Base-by-base conservation (phyloP, 345 rosid genomes). In the Gynandropsis gynandra region DNA sequence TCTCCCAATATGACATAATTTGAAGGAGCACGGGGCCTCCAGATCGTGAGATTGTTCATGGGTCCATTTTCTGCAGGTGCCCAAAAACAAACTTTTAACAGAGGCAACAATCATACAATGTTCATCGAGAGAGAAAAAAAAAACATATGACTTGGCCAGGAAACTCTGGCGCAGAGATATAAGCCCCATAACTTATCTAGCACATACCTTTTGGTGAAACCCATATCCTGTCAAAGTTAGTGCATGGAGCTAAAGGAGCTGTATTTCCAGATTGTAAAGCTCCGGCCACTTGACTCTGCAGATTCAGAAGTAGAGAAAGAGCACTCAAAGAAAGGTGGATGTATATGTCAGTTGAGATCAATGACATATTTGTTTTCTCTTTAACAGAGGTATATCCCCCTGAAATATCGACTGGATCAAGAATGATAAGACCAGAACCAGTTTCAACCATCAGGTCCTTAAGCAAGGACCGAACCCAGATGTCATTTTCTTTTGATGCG, bases 11-110 rank as follows among this genome's bases (percentile, higher is more conserved):
- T 81, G 67, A 85, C 97, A 78, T 85, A 92, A 67, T 92, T 85
- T 43, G 95, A 63, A 36, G 98, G 97, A 67, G 97, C 89, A 51
- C 68, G 83, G 64, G 98, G 95, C 68, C 98, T 82, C 98, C 98
- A 92, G 62, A 92, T 77, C 34, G 98, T 85, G 58, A 92, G 93
- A 54, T 75, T 81, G 70, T 80, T 79, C 63, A 46, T 63, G 9
- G 81, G 69, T 34, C 87, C 95, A 70, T 70, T 80, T 63, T 80
- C 98, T 92, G 88, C 65, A 56, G 27, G 40, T 42, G 45, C 49
- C 46, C 46, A 40, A 40, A 62, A 45, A 34, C 16, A 50, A 44
- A 34, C n/a, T 31, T 18, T 31, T 20, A 48, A 36, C 43, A 36
- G 52, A 9, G 50, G 44, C 4, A n/a, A n/a, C 31, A 37, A 37